Percentiles rank a stretch among this genome's conserved stretches.
Conservation (phyloP, 1,284 basidiomycete genomes). For the Prillingera fragicola region DNA sequence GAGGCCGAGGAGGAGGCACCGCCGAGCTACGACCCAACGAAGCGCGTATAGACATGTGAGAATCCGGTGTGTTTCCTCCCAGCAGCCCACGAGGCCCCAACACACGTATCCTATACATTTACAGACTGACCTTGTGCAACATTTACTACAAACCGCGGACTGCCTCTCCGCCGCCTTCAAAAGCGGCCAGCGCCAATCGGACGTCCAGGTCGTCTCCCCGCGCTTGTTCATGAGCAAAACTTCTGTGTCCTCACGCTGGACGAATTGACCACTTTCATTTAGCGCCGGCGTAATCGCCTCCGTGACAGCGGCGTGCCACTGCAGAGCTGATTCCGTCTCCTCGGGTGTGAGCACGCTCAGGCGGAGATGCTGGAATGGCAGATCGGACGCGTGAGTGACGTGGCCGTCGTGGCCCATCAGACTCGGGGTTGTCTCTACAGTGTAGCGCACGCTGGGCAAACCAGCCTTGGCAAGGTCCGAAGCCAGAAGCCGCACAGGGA, state of each 20-base stretch:
- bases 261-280: constrained; percentile 42
- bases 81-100: too few relatives aligned
- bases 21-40: too few relatives aligned
- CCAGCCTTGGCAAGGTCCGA: constrained; percentile 56
- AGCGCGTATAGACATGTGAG: constrained; percentile 23
- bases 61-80: too few relatives aligned
- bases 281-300: constrained; percentile 44
- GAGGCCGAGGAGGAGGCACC: constrained; percentile 6
- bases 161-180: constrained; percentile 25
- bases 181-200: constrained; percentile 53
- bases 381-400: constrained; percentile 65
- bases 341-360: constrained; percentile 46
- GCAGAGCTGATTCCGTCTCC: constrained; percentile 52
- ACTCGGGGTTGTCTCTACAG: constrained; percentile 52
- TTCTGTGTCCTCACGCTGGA: constrained; percentile 34
- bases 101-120: too few relatives aligned
- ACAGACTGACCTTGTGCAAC: too few relatives aligned
- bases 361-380: constrained; percentile 52
- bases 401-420: constrained; percentile 53
- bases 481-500: constrained; percentile 60
- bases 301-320: constrained; percentile 54
- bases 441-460: constrained; percentile 63
- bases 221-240: constrained; percentile 54
- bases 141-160: too few relatives aligned
- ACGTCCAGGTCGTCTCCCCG: constrained; percentile 55